These are phyloP conservation scores for Suillus ampliporus DNA, from an alignment of 768 basidiomycete species.

Conservation along the genomic window DNA sequence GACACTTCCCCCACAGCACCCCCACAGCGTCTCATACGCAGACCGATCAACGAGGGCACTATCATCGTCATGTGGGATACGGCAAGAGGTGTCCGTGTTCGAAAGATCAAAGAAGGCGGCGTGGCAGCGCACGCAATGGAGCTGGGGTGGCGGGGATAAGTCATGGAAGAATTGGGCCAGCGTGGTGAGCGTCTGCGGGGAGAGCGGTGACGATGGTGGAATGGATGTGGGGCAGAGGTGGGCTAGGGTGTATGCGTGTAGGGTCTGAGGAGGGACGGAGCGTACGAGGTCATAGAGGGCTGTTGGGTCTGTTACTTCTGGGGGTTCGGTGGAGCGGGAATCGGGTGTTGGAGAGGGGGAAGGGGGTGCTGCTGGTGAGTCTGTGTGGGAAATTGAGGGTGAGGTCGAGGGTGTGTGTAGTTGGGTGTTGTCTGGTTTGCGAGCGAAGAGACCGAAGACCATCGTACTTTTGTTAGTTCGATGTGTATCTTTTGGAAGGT, in stretches of 20 bases:
- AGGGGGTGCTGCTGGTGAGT: slow-evolving; percentile 26
- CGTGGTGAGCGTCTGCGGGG: slow-evolving; percentile 47
- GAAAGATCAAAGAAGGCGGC: slow-evolving; percentile 71
- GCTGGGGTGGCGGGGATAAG: slow-evolving; percentile 66
- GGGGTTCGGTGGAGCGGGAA: slow-evolving; percentile 36
- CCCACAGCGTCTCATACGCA: slow-evolving; percentile 65
- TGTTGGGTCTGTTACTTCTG: slow-evolving; percentile 42
- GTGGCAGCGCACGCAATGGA: slow-evolving; percentile 82
- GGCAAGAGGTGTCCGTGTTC: slow-evolving; percentile 72
- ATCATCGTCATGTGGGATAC: slow-evolving; percentile 80
- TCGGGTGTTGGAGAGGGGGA: slow-evolving; percentile 44
- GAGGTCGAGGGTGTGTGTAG: slow-evolving; percentile 54
- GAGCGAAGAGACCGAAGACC: slow-evolving; percentile 49
- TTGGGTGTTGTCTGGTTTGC: slow-evolving; percentile 42
- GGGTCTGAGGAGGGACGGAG: slow-evolving; percentile 67
- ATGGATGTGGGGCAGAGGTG: slow-evolving; percentile 42
- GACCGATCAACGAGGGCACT: slow-evolving; percentile 76
- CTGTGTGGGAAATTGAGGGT: slow-evolving; percentile 44
- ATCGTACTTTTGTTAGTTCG: no score
- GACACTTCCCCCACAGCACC: slow-evolving; percentile 73
- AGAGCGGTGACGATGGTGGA: slow-evolving; percentile 29
- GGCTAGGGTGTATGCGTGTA: slow-evolving; percentile 65
- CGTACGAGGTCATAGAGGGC: slow-evolving; percentile 56
- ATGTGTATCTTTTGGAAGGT: background rate
- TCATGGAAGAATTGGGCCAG: slow-evolving; percentile 64